A percentile compares a stretch with the other conserved stretches of the same genome.
These are phyloP conservation scores for Russula sp. DNA, from an alignment of 768 basidiomycete genomes.

Conservation along the genomic window DNA sequence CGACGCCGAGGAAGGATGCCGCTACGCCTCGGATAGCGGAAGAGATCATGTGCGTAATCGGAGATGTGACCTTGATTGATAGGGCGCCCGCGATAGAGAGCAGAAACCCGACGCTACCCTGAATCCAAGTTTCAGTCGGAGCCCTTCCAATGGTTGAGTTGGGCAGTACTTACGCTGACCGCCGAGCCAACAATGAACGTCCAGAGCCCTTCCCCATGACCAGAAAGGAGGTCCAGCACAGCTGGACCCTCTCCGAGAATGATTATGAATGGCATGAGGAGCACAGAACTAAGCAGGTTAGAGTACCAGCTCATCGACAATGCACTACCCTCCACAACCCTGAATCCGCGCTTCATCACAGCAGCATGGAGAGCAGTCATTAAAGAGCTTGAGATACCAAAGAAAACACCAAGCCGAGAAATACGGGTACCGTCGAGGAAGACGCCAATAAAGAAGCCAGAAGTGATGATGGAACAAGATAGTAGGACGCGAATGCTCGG, in stretches of 20 bases:
- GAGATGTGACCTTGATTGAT: conserved; percentile 95
- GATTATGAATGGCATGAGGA: conserved; percentile 67
- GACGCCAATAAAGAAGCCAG: conserved; percentile 89
- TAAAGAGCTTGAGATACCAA: conserved; percentile 80
- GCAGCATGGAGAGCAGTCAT: conserved; percentile 90
- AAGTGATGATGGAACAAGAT: conserved; percentile 75
- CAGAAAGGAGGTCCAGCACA: conserved; percentile 51
- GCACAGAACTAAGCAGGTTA: conserved; percentile 70
- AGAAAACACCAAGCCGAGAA: conserved; percentile 59
- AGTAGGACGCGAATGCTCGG: conserved; percentile 71
- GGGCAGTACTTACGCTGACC: conserved; percentile 55
- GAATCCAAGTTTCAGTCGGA: background rate
- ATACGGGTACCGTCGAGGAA: conserved; percentile 66
- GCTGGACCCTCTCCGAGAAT: conserved; percentile 70
- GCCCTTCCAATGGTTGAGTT: background rate
- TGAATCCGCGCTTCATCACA: conserved; percentile 84
- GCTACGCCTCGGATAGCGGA: conserved; percentile 93
- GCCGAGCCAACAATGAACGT: conserved; percentile 76
- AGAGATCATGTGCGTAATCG: conserved; percentile 96
- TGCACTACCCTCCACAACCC: conserved; percentile 76
- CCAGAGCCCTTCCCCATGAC: conserved; percentile 41
- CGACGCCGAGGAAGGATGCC: conserved; percentile 77
- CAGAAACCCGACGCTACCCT: conserved; percentile 87
- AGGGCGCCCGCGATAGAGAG: conserved; percentile 92
- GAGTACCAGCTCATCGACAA: conserved; percentile 88